Evolutionary conservation across 2,329 filamentous ascomycete species (phyloP).

Genomic region (Calycina herbarum): DNA sequence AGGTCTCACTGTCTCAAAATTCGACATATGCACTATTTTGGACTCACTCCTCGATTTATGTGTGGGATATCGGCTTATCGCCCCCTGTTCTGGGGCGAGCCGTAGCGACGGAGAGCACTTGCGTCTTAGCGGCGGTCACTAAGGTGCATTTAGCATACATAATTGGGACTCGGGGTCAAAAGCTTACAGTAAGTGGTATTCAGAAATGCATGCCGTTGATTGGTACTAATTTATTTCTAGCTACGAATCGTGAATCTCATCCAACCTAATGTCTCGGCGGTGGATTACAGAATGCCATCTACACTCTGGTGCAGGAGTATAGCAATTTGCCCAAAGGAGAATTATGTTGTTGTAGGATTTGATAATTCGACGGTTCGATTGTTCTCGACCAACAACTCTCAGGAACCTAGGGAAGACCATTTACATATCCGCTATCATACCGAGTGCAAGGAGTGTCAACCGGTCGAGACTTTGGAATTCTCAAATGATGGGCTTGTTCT

Average conservation of each 20-base stretch:
- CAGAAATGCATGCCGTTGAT: background rate
- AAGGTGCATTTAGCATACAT: slow-evolving; percentile 43
- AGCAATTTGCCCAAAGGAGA: slow-evolving; percentile 42
- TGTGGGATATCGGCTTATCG: slow-evolving; percentile 43
- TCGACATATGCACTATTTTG: slow-evolving; percentile 43
- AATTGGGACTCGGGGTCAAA: slow-evolving; percentile 44
- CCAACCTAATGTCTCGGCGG: slow-evolving; percentile 35
- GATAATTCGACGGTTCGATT: slow-evolving; percentile 44
- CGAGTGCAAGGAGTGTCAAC: slow-evolving; percentile 40
- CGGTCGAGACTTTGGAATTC: slow-evolving; percentile 44
- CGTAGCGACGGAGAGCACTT: slow-evolving; percentile 42
- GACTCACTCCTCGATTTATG: slow-evolving; percentile 41
- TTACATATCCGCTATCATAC: slow-evolving; percentile 39
- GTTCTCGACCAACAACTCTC: slow-evolving; percentile 40
- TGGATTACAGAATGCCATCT: slow-evolving; percentile 44
- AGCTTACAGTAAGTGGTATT: slow-evolving; percentile 40
- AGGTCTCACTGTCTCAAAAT: slow-evolving; percentile 39
- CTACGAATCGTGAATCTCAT: slow-evolving; percentile 42
- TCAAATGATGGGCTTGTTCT: slow-evolving; percentile 44
- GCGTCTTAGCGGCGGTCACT: slow-evolving; percentile 42
- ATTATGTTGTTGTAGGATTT: slow-evolving; percentile 44
- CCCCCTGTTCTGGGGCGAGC: slow-evolving; percentile 39
- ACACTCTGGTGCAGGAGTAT: slow-evolving; percentile 43
- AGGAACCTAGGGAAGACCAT: slow-evolving; percentile 41
- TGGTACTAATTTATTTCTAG: slow-evolving; percentile 26